These are phyloP conservation scores for Citrus australasica DNA, from an alignment of 345 rosid species.

Conservation along the genomic window DNA sequence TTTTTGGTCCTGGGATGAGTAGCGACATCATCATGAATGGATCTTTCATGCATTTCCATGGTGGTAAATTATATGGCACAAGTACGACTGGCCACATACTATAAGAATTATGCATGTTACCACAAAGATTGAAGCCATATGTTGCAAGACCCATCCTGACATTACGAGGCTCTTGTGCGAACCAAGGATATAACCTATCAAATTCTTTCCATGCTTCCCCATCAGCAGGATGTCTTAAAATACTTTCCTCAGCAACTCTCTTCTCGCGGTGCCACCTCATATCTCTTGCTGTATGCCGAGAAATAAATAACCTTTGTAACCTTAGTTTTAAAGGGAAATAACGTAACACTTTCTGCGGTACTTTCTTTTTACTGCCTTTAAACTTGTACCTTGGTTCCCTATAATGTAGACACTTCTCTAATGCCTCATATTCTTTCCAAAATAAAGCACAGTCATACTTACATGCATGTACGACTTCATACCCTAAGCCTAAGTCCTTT, in stretches of 20 bases:
- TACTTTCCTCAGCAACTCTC: not conserved
- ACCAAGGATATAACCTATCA: not conserved
- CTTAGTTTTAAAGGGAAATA: not conserved
- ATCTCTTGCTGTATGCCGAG: not conserved
- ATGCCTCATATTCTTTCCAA: not conserved
- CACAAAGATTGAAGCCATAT: not conserved
- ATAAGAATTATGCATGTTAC: not conserved
- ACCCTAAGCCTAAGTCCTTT: no score
- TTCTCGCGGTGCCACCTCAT: not conserved
- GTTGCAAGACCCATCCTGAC: not conserved
- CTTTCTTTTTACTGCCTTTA: not conserved
- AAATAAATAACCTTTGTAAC: not conserved
- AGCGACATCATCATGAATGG: not conserved
- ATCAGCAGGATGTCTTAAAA: not conserved
- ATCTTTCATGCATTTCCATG: not conserved
- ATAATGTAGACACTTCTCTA: not conserved
- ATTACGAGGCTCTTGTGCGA: not conserved
- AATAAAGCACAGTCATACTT: not conserved
- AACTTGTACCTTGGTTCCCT: not conserved
- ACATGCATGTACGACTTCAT: not conserved
- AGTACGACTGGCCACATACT: not conserved
- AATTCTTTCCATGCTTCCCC: not conserved
- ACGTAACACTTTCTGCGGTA: not conserved
- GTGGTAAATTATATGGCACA: not conserved
- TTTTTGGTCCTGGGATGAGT: not conserved